Base-by-base conservation (phyloP, 2,329 filamentous ascomycete genomes). In the Aspergillus phoenicis region DNA sequence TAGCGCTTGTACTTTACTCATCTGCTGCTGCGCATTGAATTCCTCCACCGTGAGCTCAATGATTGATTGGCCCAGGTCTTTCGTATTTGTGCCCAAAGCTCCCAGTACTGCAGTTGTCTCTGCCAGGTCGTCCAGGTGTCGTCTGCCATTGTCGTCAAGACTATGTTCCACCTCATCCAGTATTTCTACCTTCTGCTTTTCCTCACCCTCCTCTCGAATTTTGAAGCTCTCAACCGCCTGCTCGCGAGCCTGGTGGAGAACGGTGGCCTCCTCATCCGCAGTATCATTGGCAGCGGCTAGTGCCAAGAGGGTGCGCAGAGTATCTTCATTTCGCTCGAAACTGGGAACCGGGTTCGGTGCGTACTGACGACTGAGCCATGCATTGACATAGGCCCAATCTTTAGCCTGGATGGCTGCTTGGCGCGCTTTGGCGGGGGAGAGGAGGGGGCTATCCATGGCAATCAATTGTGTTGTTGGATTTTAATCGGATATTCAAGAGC, bases 311-410 rank as follows among this genome's bases (percentile, higher is more conserved):
- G 84, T 87, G 65, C 87, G 88, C 53, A 97, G 82, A 0, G 93
- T 97, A 49, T 94, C 90, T 30, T 89, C 84, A 72, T 95, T 97
- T 69, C 92, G 89, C 78, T 98, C 94, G 75, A 97, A 97, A 0
- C 82, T 73, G 0, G 92, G 93, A 0, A 89, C 79, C 0, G 83
- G 74, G 49, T 84, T 85, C 30, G 85, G 84, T 48, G 83, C 82
- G 67, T 90, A 91, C 71, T 90, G 90, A 61, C 85, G 83, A 49
- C 83, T 82, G 10, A 97, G 86, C 93, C 94, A 98, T 68, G 82
- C 82, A 77, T 96, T 92, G 67, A 97, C 85, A 66, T 91, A 92
- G 58, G 88, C 89, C 94, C 94, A 98, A 77, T 97, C 93, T 73
- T 94, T 93, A 51, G 92, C 91, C 64, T 90, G 88, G 11, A 90